These are phyloP conservation scores for Monosporascus sp. DNA, from an alignment of 2,329 filamentous ascomycete species.

Conservation along the genomic window DNA sequence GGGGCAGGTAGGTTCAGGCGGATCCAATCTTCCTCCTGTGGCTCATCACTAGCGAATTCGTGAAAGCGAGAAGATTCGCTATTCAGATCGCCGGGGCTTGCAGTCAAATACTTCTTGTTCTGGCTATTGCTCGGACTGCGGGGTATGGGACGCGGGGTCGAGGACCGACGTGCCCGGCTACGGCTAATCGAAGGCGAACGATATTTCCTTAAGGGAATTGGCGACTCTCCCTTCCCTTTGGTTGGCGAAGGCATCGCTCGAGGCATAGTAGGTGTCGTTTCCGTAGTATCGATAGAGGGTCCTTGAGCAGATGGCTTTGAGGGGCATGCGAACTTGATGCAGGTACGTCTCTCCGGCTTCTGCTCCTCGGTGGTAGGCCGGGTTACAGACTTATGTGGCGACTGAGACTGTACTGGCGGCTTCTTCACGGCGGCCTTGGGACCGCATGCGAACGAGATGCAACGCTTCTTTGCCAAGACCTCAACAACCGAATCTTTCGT, in stretches of 20 bases:
- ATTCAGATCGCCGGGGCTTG: conserved; percentile 43
- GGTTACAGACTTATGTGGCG: conserved; percentile 27
- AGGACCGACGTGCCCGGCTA: conserved; percentile 18
- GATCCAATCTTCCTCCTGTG: conserved; percentile 89
- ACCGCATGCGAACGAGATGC: conserved; percentile 87
- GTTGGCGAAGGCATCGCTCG: conserved; percentile 1
- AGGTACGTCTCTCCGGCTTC: conserved; percentile 46
- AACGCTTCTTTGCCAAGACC: conserved; percentile 70
- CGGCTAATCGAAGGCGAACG: conserved; percentile 24
- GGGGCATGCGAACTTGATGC: conserved; percentile 74
- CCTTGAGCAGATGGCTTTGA: conserved; percentile 42
- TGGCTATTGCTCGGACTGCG: conserved; percentile 29
- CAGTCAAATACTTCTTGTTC: conserved; percentile 42
- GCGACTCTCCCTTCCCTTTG: conserved; percentile 16
- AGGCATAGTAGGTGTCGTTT: conserved; percentile 6
- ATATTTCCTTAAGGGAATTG: conserved; percentile 19
- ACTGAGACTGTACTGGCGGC: conserved; percentile 33
- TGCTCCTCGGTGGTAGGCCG: conserved; percentile 31
- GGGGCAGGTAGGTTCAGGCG: conserved; percentile 59
- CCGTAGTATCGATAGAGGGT: conserved; percentile 30
- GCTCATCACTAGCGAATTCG: conserved; percentile 80
- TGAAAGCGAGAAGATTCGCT: conserved; percentile 67
- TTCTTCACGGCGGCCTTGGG: conserved; percentile 50
- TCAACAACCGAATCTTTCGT: conserved; percentile 54
- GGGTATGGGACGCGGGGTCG: conserved; percentile 35